phyloP scores from a whole-genome alignment of 148 eudicot species.

The Camellia granthamiana region DNA sequence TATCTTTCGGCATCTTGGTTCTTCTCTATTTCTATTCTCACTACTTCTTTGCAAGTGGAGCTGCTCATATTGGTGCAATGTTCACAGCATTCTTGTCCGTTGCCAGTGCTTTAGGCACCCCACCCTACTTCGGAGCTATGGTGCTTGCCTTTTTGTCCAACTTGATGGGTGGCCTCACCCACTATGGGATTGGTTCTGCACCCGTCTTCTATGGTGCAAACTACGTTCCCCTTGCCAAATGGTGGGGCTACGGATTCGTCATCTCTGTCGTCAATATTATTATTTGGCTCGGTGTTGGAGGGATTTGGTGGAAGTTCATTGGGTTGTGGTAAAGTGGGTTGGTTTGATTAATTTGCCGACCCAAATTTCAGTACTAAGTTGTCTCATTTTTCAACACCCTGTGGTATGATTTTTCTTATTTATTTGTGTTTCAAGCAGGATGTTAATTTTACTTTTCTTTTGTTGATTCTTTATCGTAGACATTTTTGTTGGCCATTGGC shows the following conservation, averaged over 20 bases:
- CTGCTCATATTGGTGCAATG: constrained; percentile 99
- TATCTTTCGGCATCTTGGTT: constrained; percentile 84
- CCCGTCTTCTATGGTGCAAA: constrained; percentile 95
- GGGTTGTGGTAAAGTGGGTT: constrained; percentile 69
- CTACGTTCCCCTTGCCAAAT: constrained; percentile 83
- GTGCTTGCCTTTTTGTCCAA: constrained; percentile 89
- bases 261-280: constrained; percentile 76
- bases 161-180: constrained; percentile 97
- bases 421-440: constrained; percentile 2
- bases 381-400: background rate
- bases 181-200: constrained; percentile 95
- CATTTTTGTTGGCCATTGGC: constrained; percentile 18
- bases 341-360: constrained; percentile 22
- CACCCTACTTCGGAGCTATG: constrained; percentile 76
- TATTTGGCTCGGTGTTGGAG: constrained; percentile 98
- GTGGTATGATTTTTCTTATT: constrained; percentile 7
- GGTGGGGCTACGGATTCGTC: constrained; percentile 97
- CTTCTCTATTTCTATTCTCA: constrained; percentile 97
- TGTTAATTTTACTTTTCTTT: background rate
- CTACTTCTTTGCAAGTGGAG: constrained; percentile 98
- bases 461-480: constrained; percentile 12
- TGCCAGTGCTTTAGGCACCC: constrained; percentile 93
- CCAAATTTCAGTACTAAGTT: background rate
- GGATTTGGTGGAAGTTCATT: constrained; percentile 89
- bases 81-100: constrained; percentile 90